Base-by-base conservation (phyloP, 371 early-diverging fungal genomes). In the Mortierella sp. region DNA sequence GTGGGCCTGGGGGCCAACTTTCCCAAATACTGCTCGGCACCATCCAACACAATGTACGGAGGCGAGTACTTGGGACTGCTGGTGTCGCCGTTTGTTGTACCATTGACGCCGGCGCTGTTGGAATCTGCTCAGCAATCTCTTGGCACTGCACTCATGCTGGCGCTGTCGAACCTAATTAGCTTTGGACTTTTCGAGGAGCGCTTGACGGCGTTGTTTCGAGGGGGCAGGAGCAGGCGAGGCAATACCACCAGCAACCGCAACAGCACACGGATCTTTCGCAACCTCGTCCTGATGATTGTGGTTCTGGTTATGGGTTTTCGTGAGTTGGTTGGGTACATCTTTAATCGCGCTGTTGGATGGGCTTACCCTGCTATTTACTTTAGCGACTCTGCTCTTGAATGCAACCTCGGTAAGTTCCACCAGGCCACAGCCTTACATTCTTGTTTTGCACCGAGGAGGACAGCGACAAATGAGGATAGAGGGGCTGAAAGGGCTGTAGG, bases 341-440 rank as follows among this genome's bases (percentile, higher is more conserved):
- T 93, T 75, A 90, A 91, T 24, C 90, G 89, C 72, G 83, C 90
- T 0, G 88, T 91, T 9, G 93, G 93, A 0, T 93, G 88, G 88
- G 90, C 90, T 10, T 69, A 91, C n/a, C 93, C 93, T 21, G 77
- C 75, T 13, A 75, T 93, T 13, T 92, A 92, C 75, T 93, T 93
- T 71, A 91, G 90, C 57, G 89, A 93, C 76, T 87, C 91, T 1
- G 81, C 91, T 78, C 90, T 91, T 55, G 93, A 93, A 71, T 92
- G 92, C 74, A 92, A 82, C 73, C 89, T 91, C 85, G 93, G 93
- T 92, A 90, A 77, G 75, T 28, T 16, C 5, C 16, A 51, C n/a
- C n/a, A n/a, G n/a, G n/a, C n/a, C n/a, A n/a, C n/a, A n/a, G 28
- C 28, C 13, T 13, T 46, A 6, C 9, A 1, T 46, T 46, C 13